Percentiles rank a stretch among this genome's conserved stretches.
phyloP scores from a whole-genome alignment of 1,284 basidiomycete species.

The Ceratobasidium papillatum region DNA sequence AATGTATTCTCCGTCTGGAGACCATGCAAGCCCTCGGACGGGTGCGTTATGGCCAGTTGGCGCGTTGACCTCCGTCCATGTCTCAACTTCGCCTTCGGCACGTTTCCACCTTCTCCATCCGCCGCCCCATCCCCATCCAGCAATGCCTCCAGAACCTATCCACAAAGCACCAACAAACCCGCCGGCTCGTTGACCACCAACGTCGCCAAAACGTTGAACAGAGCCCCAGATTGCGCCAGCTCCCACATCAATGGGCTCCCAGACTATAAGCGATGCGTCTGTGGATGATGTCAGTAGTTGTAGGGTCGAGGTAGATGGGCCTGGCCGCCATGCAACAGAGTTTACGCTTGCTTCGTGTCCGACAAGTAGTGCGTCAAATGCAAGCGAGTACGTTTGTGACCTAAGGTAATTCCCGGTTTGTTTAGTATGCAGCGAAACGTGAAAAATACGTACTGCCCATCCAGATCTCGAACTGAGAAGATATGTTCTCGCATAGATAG shows the following conservation, averaged over 20 bases:
- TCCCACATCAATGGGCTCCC: slow-evolving; percentile 74
- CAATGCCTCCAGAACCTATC: slow-evolving; percentile 65
- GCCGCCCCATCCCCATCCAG: slow-evolving; percentile 92
- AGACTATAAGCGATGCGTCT: slow-evolving; percentile 92
- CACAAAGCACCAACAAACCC: slow-evolving; percentile 91
- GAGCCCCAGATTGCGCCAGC: slow-evolving; percentile 86
- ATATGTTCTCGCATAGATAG: slow-evolving; percentile 87
- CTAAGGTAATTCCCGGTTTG: slow-evolving; percentile 47
- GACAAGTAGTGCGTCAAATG: slow-evolving; percentile 89
- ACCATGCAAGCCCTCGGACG: slow-evolving; percentile 85
- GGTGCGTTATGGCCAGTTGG: slow-evolving; percentile 82
- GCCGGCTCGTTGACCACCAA: slow-evolving; percentile 86
- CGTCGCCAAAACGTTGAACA: slow-evolving; percentile 87
- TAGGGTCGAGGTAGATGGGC: slow-evolving; percentile 45
- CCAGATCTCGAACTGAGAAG: slow-evolving; percentile 65
- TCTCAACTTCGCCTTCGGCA: slow-evolving; percentile 50
- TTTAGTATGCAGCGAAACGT: background rate
- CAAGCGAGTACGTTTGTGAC: slow-evolving; percentile 72
- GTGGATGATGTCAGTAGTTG: slow-evolving; percentile 86
- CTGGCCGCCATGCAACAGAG: slow-evolving; percentile 79
- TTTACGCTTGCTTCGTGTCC: slow-evolving; percentile 95
- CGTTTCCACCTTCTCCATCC: slow-evolving; percentile 85
- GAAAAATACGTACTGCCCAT: slow-evolving; percentile 57
- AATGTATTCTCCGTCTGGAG: slow-evolving; percentile 82
- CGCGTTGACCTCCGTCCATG: slow-evolving; percentile 80